A percentile compares a stretch with the other conserved stretches of the same genome.
Evolutionary conservation across 1,284 basidiomycete species (phyloP).

Genomic region (Xerocomus amazonicus): DNA sequence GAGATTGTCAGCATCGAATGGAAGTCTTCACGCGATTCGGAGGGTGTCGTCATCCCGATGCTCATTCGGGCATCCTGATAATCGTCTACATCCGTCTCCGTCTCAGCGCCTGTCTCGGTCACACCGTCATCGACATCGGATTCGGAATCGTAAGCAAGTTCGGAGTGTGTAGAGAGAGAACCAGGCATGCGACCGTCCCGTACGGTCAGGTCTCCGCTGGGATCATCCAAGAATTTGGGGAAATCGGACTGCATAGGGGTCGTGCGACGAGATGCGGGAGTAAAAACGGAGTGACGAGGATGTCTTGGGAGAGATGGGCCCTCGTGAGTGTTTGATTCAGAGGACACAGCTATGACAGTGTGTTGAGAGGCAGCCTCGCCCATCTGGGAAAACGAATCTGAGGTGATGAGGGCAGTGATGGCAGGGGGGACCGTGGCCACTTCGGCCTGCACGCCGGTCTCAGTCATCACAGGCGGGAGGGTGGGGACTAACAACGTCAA

Average conservation of each 20-base stretch:
- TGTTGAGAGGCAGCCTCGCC: slow-evolving; percentile 33
- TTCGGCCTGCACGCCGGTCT: slow-evolving; percentile 35
- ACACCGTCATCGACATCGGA: slow-evolving; percentile 48
- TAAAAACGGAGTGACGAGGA: slow-evolving; percentile 21
- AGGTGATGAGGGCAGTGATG: slow-evolving; percentile 9
- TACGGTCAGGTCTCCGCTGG: slow-evolving; percentile 45
- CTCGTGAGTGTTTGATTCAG: slow-evolving; percentile 30
- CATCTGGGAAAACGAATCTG: slow-evolving; percentile 52
- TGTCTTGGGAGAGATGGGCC: slow-evolving; percentile 22
- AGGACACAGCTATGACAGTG: slow-evolving; percentile 36
- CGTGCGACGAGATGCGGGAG: slow-evolving; percentile 34
- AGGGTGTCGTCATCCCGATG: slow-evolving; percentile 61
- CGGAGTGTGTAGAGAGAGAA: slow-evolving; percentile 27
- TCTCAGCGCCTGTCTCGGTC: slow-evolving; percentile 60
- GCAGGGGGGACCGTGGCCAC: slow-evolving; percentile 21
- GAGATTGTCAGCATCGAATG: slow-evolving; percentile 71
- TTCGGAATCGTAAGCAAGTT: slow-evolving; percentile 36
- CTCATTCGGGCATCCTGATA: slow-evolving; percentile 83
- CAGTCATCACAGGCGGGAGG: slow-evolving; percentile 31
- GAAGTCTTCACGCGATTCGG: slow-evolving; percentile 62
- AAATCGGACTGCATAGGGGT: slow-evolving; percentile 48
- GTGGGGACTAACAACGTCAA: slow-evolving; percentile 26
- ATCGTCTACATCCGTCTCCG: slow-evolving; percentile 70
- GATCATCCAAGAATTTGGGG: slow-evolving; percentile 34
- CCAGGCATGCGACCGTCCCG: slow-evolving; percentile 28